A percentile compares a stretch with the other conserved stretches of the same genome.
Conservation (phyloP, 2,329 filamentous ascomycete species). For the Pseudogymnoascus sp. region DNA sequence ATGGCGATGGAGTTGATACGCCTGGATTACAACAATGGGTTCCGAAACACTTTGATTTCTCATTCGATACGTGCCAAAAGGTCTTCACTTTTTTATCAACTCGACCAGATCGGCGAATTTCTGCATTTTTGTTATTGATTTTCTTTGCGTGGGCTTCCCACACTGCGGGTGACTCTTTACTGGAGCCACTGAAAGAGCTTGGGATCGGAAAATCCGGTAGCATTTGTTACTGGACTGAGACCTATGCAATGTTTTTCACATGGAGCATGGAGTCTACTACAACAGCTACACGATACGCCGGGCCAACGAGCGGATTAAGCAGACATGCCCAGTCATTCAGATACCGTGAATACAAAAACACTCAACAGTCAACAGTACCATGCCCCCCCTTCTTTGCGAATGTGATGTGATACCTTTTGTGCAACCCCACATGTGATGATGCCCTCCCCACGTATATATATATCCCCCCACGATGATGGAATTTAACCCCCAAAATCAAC, state of each 20-base stretch:
- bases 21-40: background rate
- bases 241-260: background rate
- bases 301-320: background rate
- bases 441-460: constrained; percentile 4
- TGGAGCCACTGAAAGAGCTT: background rate
- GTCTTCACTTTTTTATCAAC: background rate
- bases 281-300: background rate
- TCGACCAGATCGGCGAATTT: background rate
- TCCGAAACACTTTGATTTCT: background rate
- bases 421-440: background rate
- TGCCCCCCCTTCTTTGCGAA: background rate
- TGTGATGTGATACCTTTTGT: constrained; percentile 4
- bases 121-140: background rate
- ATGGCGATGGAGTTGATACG: background rate
- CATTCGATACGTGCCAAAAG: background rate
- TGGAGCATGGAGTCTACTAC: background rate
- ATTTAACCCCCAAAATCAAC: constrained; percentile 2
- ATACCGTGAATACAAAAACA: background rate
- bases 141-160: background rate
- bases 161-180: background rate
- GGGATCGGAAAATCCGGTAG: background rate
- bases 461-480: constrained; percentile 3
- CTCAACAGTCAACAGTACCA: background rate
- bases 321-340: background rate
- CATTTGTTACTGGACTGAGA: background rate